Base-by-base conservation (phyloP, 176 grass and related monocot genomes). In the Oryza punctata region DNA sequence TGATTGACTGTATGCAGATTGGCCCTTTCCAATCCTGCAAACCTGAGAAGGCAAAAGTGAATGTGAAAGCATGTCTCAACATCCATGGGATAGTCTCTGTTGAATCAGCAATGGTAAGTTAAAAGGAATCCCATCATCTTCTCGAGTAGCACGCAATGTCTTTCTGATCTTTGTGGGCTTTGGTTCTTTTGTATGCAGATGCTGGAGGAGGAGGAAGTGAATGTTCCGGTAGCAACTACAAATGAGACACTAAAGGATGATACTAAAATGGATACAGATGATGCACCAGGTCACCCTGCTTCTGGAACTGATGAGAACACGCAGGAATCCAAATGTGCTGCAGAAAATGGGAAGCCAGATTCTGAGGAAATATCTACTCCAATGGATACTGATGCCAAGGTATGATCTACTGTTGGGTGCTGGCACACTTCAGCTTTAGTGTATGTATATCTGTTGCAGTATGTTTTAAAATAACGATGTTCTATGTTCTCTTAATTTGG, bases 191-290 rank as follows among this genome's bases (percentile, higher is more conserved):
- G 23, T 28, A 12, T 65, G 40, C 59, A 98, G 96, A 94, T 98
- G 87, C 71, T 98, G 73, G 96, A 98, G 86, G 96, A 98, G 86
- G 96, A 96, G 77, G 91, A 90, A 44, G 69, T 93, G 73, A 93
- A 96, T 66, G 89, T 93, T 89, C 90, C 82, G 9, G 89, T 94
- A 10, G 88, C 89, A 67, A 24, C 73, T 77, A 15, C 75, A 15
- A 78, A 79, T 47, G 91, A 94, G 23, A 74, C 6, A 77, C 44
- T 59, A 49, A 94, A 90, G 47, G 93, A 94, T 29, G 41, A 75
- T 69, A 41, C 68, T 29, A 92, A 94, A 47, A 98, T 94, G 96
- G 93, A 98, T 6, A 90, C 83, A 67, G 89, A 98, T 78, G 84
- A 94, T 68, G 45, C 50, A 6, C 26, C 75, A 83, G 91, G 47